These are phyloP conservation scores for Tylopilus sp. DNA, from an alignment of 768 basidiomycete species.

Conservation along the genomic window DNA sequence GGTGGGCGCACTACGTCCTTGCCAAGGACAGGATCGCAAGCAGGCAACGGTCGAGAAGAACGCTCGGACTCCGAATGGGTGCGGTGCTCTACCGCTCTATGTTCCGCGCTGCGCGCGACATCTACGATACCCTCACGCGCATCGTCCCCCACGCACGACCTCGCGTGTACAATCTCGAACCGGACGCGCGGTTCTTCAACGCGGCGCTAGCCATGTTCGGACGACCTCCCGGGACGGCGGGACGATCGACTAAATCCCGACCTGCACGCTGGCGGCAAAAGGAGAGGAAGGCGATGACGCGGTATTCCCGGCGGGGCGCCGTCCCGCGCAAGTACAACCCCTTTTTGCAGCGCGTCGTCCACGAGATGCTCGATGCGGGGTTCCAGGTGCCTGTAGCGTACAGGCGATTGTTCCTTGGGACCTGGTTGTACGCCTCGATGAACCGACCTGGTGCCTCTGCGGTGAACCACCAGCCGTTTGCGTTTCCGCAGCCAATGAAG, in stretches of 20 bases:
- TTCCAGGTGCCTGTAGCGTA: slow-evolving; percentile 40
- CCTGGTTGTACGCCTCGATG: slow-evolving; percentile 23
- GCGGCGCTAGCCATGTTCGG: slow-evolving; percentile 49
- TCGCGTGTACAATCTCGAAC: slow-evolving; percentile 36
- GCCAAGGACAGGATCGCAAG: slow-evolving; percentile 17
- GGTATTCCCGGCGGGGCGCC: slow-evolving; percentile 28
- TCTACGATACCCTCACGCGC: slow-evolving; percentile 23
- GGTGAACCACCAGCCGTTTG: slow-evolving; percentile 27
- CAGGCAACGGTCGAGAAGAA: slow-evolving; percentile 25
- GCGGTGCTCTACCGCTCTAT: slow-evolving; percentile 36
- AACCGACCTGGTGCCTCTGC: slow-evolving; percentile 4
- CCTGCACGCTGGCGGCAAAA: slow-evolving; percentile 32
- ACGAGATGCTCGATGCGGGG: slow-evolving; percentile 39
- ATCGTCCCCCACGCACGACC: slow-evolving; percentile 24
- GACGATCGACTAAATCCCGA: slow-evolving; percentile 10
- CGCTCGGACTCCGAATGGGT: slow-evolving; percentile 29
- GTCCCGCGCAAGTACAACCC: slow-evolving; percentile 30
- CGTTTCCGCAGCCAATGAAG: slow-evolving; percentile 19
- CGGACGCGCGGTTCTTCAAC: slow-evolving; percentile 70
- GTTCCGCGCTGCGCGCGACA: slow-evolving; percentile 30
- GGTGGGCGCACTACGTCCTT: slow-evolving; percentile 37
- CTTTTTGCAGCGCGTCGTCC: slow-evolving; percentile 35
- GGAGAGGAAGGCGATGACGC: slow-evolving; percentile 24
- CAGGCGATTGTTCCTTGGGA: slow-evolving; percentile 39
- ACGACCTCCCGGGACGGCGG: slow-evolving; percentile 19